Percentiles rank a stretch among this genome's conserved stretches.
phyloP scores from a whole-genome alignment of 805 yeast genomes.

The Candida gorgasii region DNA sequence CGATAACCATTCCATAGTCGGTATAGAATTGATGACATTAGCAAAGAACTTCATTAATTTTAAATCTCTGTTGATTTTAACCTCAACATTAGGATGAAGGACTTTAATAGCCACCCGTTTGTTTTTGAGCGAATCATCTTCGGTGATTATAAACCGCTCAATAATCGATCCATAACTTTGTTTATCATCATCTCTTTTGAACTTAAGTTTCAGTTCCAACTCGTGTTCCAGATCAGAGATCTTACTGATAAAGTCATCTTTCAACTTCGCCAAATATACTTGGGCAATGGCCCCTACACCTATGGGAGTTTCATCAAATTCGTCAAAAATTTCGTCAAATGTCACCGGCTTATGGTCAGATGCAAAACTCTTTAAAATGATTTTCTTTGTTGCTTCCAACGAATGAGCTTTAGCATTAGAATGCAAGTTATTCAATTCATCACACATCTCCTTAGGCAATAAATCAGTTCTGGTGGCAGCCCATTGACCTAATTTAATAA shows the following conservation, averaged over 20 bases:
- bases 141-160: slow-evolving; percentile 36
- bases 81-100: slow-evolving; percentile 82
- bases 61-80: slow-evolving; percentile 75
- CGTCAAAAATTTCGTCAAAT: slow-evolving; percentile 78
- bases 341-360: slow-evolving; percentile 22
- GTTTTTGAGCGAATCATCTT: slow-evolving; percentile 38
- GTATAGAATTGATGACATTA: slow-evolving; percentile 61
- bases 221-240: slow-evolving; percentile 31
- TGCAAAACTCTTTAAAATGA: slow-evolving; percentile 57
- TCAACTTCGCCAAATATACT: slow-evolving; percentile 74
- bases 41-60: slow-evolving; percentile 85
- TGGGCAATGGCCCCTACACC: slow-evolving; percentile 99
- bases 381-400: slow-evolving; percentile 55
- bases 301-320: slow-evolving; percentile 70
- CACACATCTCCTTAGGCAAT: slow-evolving; percentile 77
- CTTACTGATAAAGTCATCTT: slow-evolving; percentile 42
- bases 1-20: slow-evolving; percentile 98
- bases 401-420: slow-evolving; percentile 81
- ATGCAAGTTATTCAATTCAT: slow-evolving; percentile 73
- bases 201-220: slow-evolving; percentile 16
- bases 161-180: slow-evolving; percentile 20
- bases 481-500: slow-evolving; percentile 95
- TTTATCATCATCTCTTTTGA: slow-evolving; percentile 15
- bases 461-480: slow-evolving; percentile 97
- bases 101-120: slow-evolving; percentile 86